Base-by-base conservation (phyloP, 1,284 basidiomycete genomes). In the Tilletia caries region DNA sequence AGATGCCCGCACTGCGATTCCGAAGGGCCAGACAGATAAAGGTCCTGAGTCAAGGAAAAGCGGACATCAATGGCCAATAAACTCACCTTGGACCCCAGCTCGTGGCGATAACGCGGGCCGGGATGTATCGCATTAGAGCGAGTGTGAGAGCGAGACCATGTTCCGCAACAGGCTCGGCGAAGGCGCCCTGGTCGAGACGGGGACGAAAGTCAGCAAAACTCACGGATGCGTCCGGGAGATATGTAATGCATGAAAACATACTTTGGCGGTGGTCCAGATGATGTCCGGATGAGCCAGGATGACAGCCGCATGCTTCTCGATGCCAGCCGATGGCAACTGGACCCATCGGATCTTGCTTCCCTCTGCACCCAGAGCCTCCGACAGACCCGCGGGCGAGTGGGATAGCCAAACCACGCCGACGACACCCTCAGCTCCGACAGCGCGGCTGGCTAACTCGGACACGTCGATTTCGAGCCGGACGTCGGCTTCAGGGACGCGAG, bases 281-380 rank as follows among this genome's bases (percentile, higher is more conserved):
- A 44, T 64, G 41, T 62, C 32, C 3, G n/a, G 32, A 27, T 58
- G 44, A 29, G 54, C 62, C 50, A 64, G 34, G 27, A 78, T 75
- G 6, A 78, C 44, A 0, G 64, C 41, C 2, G 67, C 12, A 44
- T 72, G 78, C 2, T 71, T 60, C 12, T 77, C 73, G 2, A 79
- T 71, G 2, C 78, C 78, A 6, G 76, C 73, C 76, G 76, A 76
- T 4, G 76, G 76, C 29, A 80, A 50, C 48, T 79, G 77, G 1
- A 80, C 69, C 58, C 75, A 77, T 1, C 44, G 41, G 18, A 80
- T 48, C 1, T 44, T 23, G 33, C 20, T 33, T 3, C 66, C 27
- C 32, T 54, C 33, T 15, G 32, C 41, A 15, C 54, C 34, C 12
- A 73, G 67, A 15, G 60, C 64, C 48, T 71, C 48, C 23, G 54